A percentile compares a stretch with the other conserved stretches of the same genome.
phyloP scores from a whole-genome alignment of 306 rosid species.

The Boehmeria nivea region DNA sequence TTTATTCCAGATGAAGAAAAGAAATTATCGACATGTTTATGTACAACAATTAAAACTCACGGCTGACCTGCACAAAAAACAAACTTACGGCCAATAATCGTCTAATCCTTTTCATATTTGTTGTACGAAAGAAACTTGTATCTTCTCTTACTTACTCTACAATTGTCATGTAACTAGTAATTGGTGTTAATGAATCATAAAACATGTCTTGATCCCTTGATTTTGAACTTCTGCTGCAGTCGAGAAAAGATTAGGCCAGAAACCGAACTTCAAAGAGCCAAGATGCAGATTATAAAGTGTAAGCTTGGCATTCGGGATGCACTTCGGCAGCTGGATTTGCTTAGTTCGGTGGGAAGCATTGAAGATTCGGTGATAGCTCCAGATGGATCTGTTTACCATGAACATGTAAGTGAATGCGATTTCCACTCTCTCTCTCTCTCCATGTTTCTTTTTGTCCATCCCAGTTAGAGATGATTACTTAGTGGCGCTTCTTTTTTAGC shows the following conservation, averaged over 20 bases:
- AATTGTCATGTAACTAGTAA: background rate
- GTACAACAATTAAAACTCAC: no score
- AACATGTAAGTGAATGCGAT: constrained; percentile 45
- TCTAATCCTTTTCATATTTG: no score
- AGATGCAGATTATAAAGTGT: constrained; percentile 71
- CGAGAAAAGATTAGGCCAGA: constrained; percentile 92
- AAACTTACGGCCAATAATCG: no score
- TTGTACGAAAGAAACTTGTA: no score
- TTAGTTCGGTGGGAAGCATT: constrained; percentile 64
- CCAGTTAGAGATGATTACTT: no score
- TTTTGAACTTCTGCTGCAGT: constrained; percentile 34
- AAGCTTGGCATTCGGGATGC: constrained; percentile 82
- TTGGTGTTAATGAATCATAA: no score
- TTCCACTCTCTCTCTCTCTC: no score
- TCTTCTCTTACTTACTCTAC: background rate
- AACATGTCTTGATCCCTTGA: background rate
- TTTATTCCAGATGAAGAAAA: no score
- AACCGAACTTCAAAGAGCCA: constrained; percentile 76
- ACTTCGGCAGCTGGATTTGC: constrained; percentile 66
- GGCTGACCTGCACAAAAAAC: no score
- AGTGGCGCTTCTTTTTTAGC: no score
- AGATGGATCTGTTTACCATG: constrained; percentile 71
- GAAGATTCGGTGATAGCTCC: constrained; percentile 69
- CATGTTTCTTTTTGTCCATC: background rate
- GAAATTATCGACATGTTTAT: no score